These are phyloP conservation scores for Plasmodium cynomolgi DNA, from an alignment of 169 alveolate genomes.

Conservation along the genomic window DNA sequence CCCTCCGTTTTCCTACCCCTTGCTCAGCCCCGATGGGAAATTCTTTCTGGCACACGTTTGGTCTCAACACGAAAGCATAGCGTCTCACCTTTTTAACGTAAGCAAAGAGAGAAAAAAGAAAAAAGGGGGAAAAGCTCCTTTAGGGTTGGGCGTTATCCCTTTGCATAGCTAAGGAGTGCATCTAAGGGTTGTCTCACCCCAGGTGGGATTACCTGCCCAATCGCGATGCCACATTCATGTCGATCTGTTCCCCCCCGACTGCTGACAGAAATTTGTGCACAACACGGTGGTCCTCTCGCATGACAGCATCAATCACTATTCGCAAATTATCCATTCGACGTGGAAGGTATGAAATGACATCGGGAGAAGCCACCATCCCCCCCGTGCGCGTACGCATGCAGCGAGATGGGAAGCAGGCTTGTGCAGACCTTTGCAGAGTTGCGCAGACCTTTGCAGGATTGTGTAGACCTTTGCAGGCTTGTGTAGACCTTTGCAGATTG, in stretches of 20 bases:
- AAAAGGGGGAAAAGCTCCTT: neutral
- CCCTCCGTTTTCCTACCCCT: neutral
- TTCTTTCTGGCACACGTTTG: constrained; percentile 43
- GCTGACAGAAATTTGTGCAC: constrained; percentile 30
- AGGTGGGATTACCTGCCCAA: neutral
- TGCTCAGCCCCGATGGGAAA: constrained; percentile 64
- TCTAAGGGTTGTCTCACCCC: neutral
- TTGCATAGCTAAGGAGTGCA: neutral
- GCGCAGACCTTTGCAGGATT: no score
- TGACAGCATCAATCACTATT: constrained; percentile 47
- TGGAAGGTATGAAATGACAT: constrained; percentile 46
- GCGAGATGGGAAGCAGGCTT: neutral
- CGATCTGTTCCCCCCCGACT: neutral
- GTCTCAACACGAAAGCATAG: constrained; percentile 66
- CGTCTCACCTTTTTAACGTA: constrained; percentile 53
- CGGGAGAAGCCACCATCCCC: neutral
- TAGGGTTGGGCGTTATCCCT: neutral
- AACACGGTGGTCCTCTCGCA: constrained; percentile 16
- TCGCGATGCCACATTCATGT: neutral
- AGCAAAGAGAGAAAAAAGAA: neutral
- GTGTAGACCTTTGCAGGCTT: no score
- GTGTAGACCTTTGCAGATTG: no score
- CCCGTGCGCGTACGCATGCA: neutral
- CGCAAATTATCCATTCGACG: constrained; percentile 38
- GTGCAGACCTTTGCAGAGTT: no score